A percentile compares a stretch with the other conserved stretches of the same genome.
phyloP scores from a whole-genome alignment of 257 asterid genomes.

The Solanum medicagineum region DNA sequence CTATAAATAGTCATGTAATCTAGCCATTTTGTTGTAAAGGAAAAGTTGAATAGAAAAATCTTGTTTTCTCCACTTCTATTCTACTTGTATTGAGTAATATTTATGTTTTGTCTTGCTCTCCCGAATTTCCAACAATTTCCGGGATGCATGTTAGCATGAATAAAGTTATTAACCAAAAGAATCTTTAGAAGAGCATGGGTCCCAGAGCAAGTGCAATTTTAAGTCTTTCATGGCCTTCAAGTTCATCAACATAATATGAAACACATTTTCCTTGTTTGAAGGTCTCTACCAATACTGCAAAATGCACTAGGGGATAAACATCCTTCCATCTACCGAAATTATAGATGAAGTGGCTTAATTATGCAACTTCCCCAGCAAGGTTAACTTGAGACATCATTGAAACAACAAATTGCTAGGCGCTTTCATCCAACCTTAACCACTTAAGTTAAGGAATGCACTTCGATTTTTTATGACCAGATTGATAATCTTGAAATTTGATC shows the following conservation, averaged over 20 bases:
- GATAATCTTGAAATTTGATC: not conserved
- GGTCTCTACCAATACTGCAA: conserved; percentile 1
- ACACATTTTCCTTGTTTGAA: conserved; percentile 1
- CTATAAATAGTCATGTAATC: too few relatives aligned
- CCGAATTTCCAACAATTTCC: not conserved
- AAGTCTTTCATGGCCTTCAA: conserved; percentile 1
- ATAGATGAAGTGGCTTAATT: conserved; percentile 4
- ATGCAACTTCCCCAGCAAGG: conserved; percentile 3
- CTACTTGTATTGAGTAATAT: too few relatives aligned
- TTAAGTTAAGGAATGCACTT: conserved; percentile 2
- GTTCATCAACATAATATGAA: conserved; percentile 1
- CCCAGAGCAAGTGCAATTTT: conserved; percentile 2
- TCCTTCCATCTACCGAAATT: conserved; percentile 1
- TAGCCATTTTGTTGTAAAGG: too few relatives aligned
- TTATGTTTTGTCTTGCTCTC: too few relatives aligned
- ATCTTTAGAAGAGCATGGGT: conserved; percentile 5
- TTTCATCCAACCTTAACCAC: conserved; percentile 2
- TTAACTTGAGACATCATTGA: conserved; percentile 5
- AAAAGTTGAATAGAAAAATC: too few relatives aligned
- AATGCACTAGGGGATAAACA: conserved; percentile 3
- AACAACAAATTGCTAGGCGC: conserved; percentile 1
- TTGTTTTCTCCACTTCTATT: too few relatives aligned
- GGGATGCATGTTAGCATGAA: conserved; percentile 37
- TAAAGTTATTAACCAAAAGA: conserved; percentile 22
- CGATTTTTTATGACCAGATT: not conserved